A percentile compares a stretch with the other conserved stretches of the same genome.
Evolutionary conservation across 2,329 filamentous ascomycete genomes (phyloP).

Genomic region (Sclerotinia borealis): DNA sequence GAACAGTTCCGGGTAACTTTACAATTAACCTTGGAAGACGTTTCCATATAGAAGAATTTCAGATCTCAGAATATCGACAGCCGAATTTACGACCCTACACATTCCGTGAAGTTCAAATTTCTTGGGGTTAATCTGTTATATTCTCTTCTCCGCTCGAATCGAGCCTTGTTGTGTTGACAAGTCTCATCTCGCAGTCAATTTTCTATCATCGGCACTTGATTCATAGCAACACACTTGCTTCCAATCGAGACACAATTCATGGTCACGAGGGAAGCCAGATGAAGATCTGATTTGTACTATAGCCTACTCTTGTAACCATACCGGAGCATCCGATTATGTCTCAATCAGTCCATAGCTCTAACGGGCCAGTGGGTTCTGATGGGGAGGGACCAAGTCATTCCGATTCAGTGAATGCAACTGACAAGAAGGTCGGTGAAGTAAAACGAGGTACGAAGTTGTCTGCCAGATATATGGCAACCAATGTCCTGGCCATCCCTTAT

Average conservation of each 20-base stretch:
- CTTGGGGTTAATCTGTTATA: neutral
- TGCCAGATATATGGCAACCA: neutral
- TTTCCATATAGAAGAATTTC: neutral
- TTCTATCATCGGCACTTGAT: neutral
- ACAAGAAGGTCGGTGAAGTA: slow-evolving; percentile 11
- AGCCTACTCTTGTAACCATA: neutral
- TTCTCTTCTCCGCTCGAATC: neutral
- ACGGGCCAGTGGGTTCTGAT: neutral
- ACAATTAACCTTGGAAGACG: neutral
- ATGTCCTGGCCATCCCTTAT: neutral
- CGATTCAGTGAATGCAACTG: neutral
- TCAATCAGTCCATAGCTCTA: neutral
- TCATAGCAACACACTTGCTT: neutral
- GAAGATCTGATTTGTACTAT: neutral
- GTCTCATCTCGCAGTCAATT: neutral
- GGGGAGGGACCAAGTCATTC: neutral
- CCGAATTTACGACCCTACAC: neutral
- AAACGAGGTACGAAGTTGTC: slow-evolving; percentile 23
- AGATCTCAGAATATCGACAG: neutral
- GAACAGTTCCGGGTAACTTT: neutral
- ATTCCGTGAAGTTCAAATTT: neutral
- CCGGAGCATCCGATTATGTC: neutral
- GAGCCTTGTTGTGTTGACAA: neutral
- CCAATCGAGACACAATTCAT: neutral
- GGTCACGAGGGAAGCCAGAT: neutral